Conservation (phyloP, 805 yeast species). For the Maudiozyma pseudohumilis region DNA sequence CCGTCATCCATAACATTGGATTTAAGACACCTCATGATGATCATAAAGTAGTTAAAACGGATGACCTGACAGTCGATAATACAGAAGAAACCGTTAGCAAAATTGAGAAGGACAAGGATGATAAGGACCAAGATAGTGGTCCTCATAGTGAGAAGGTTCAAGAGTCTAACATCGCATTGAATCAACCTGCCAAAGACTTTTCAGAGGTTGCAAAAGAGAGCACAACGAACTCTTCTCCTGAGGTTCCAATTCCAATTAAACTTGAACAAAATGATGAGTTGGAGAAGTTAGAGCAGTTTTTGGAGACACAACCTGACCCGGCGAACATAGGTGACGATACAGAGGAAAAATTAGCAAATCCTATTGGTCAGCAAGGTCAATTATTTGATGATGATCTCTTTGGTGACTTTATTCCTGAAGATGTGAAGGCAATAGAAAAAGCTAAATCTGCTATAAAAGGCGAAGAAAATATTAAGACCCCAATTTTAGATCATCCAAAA, state of each 20-base stretch:
- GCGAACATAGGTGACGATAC: conserved; percentile 1
- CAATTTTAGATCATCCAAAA: too few species aligned
- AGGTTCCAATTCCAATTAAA: not conserved
- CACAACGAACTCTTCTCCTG: not conserved
- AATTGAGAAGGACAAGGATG: not conserved
- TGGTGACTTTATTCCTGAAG: conserved; percentile 16
- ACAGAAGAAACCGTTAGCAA: not conserved
- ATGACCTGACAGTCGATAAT: not conserved
- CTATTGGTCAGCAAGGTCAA: conserved; percentile 12
- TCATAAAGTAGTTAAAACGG: not conserved
- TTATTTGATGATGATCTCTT: conserved; percentile 25
- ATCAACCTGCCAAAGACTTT: too few species aligned
- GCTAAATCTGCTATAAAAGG: too few species aligned
- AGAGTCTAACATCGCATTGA: too few species aligned
- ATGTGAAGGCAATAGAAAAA: not conserved
- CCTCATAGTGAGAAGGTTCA: too few species aligned
- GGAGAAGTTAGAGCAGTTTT: not conserved
- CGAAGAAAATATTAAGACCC: too few species aligned
- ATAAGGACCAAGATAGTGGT: too few species aligned
- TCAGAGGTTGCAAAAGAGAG: too few species aligned
- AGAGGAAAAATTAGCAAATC: conserved; percentile 1
- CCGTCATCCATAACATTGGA: conserved; percentile 10
- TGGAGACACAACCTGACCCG: not conserved
- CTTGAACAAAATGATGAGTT: not conserved
- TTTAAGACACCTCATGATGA: not conserved